Percentiles rank a stretch among this genome's conserved stretches.
phyloP scores from a whole-genome alignment of 495 filamentous ascomycete genomes.

The Penicillium paxilli region DNA sequence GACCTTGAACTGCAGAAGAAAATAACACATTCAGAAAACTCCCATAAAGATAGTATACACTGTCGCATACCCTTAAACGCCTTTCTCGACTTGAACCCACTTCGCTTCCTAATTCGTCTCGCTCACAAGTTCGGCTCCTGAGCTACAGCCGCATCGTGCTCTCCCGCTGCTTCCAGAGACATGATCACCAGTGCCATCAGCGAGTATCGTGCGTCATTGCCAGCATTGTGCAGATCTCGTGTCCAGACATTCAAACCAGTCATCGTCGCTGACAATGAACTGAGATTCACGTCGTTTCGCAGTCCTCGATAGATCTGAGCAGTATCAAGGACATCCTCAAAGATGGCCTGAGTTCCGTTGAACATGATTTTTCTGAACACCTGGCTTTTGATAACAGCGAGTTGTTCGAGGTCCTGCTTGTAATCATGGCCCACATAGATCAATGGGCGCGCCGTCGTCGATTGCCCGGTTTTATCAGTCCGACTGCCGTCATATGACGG shows the following conservation, averaged over 20 bases:
- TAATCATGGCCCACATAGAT: constrained; percentile 79
- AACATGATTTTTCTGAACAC: constrained; percentile 9
- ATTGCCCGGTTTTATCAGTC: background rate
- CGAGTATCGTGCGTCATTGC: constrained; percentile 92
- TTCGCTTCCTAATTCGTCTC: too few species aligned
- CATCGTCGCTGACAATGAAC: constrained; percentile 62
- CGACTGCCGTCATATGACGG: constrained; percentile 34
- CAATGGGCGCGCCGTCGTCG: constrained; percentile 56
- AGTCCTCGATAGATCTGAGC: constrained; percentile 62
- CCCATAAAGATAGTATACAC: too few species aligned
- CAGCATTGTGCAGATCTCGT: constrained; percentile 80
- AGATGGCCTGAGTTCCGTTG: background rate
- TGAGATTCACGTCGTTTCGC: constrained; percentile 44
- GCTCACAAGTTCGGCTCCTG: background rate
- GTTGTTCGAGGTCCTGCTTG: constrained; percentile 63
- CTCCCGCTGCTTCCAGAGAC: constrained; percentile 35
- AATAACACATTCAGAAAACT: too few species aligned
- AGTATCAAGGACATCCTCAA: constrained; percentile 70
- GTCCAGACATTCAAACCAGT: constrained; percentile 58
- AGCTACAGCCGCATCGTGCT: background rate
- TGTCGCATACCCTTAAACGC: too few species aligned
- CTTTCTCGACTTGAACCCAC: too few species aligned
- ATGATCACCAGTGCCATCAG: constrained; percentile 73
- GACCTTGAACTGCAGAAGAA: too few species aligned
- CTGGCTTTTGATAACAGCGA: constrained; percentile 57